Evolutionary conservation across 306 rosid species (phyloP), one percentile per base, ranked within the genome.

Genomic region (Heteromeles arbutifolia): DNA sequence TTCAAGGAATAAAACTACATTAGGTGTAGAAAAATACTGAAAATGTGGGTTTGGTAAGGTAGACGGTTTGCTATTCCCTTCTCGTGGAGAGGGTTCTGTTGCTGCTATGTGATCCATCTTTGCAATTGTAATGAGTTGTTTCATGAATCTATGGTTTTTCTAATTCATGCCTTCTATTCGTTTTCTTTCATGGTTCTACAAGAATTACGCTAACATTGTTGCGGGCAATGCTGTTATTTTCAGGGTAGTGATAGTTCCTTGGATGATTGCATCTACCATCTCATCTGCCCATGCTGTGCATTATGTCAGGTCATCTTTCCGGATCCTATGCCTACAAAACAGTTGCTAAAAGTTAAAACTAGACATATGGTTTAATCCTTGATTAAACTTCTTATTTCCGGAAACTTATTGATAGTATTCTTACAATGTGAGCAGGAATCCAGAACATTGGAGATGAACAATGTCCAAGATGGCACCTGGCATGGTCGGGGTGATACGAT

Each of bases 401-500:
- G 61, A 75, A 54, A 56, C 78, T 77, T 52, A 70, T 74, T 10
- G 17, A 61, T 54, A 2, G 50, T 78, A 34, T 76, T 67, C 39
- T 69, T 67, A 67, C 63, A 50, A 50, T 24, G 62, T 83, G 76
- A 74, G 70, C 86, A 95, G 98, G 99, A 96, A 70, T 89, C 98
- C 19, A 88, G 99, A 89, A 96, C 99, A 65, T 70, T 96, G 67
- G 97, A 96, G 83, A 92, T 96, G 84, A 96, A 96, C 85, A 96
- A 96, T 44, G 96, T 96, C 74, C 98, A 96, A 84, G 96, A 89
- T 41, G 99, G 99, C 52, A 92, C 85, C 65, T 96, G 99, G 99
- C 99, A 89, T 15, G 99, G 99, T 57, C 89, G 99, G 34, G 97
- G 99, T 0, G 98, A 90, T 83, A 90, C 91, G 2, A 57, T 90